Evolutionary conservation across 1,139 yeast genomes (phyloP).

Genomic region (Geotrichum restrictum): DNA sequence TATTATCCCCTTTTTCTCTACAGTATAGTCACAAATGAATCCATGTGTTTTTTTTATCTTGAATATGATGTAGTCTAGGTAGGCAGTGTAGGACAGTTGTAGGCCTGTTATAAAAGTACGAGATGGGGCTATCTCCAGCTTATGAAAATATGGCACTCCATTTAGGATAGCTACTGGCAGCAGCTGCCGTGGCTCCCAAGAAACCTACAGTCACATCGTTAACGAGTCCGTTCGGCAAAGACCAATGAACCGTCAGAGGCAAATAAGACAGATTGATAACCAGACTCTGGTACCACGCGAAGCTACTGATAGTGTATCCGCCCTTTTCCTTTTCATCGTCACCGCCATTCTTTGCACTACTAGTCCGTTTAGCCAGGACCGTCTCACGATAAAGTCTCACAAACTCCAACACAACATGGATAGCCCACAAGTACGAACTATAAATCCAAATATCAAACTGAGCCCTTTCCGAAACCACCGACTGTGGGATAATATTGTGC

Average conservation of each 20-base stretch:
- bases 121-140: not conserved
- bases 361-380: constrained; percentile 8
- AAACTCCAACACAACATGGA: constrained; percentile 41
- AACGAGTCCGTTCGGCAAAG: constrained; percentile 39
- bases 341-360: no score
- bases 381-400: constrained; percentile 27
- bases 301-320: constrained; percentile 14
- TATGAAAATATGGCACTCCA: constrained; percentile 23
- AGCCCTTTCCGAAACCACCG: constrained; percentile 28
- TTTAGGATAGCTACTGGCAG: constrained; percentile 28
- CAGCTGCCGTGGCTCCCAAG: constrained; percentile 40
- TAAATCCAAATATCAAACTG: constrained; percentile 39
- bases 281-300: constrained; percentile 24
- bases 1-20: not conserved
- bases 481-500: constrained; percentile 38
- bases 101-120: not conserved
- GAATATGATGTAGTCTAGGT: not conserved
- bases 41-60: not conserved
- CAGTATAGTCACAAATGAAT: not conserved
- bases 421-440: constrained; percentile 44
- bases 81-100: not conserved
- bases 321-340: no score
- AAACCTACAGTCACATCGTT: constrained; percentile 39
- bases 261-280: constrained; percentile 41
- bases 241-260: constrained; percentile 46